Percentiles rank a stretch among this genome's conserved stretches.
Evolutionary conservation across 176 grass and related monocot species (phyloP).

Genomic region (Carex littledalei): DNA sequence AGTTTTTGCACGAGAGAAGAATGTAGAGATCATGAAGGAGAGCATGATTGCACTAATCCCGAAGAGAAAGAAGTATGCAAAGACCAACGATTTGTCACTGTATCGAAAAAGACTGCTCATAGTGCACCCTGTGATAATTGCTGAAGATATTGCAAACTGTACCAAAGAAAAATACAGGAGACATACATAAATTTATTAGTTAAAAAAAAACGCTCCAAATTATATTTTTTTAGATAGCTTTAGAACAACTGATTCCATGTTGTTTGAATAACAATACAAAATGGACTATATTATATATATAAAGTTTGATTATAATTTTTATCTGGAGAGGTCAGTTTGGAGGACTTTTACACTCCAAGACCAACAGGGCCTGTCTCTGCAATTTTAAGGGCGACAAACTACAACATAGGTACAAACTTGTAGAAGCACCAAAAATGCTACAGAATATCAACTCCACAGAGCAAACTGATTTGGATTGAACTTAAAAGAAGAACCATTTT

Average conservation of each 20-base stretch:
- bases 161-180: slow-evolving; percentile 6
- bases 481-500: background rate
- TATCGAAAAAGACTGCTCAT: slow-evolving; percentile 45
- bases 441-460: background rate
- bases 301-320: background rate
- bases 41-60: slow-evolving; percentile 41
- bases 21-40: slow-evolving; percentile 41
- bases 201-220: background rate
- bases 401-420: background rate
- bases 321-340: background rate
- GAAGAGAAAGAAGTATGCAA: slow-evolving; percentile 39
- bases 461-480: background rate
- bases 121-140: slow-evolving; percentile 42
- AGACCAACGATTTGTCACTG: slow-evolving; percentile 47
- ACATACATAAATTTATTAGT: background rate
- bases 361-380: background rate
- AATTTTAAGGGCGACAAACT: background rate
- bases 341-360: background rate
- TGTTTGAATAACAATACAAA: background rate
- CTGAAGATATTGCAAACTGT: slow-evolving; percentile 55
- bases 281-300: background rate
- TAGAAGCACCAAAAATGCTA: background rate
- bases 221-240: background rate
- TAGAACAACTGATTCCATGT: background rate
- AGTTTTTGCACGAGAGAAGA: slow-evolving; percentile 49